Conservation (phyloP, 2,329 filamentous ascomycete species). For the Fusarium coicis region DNA sequence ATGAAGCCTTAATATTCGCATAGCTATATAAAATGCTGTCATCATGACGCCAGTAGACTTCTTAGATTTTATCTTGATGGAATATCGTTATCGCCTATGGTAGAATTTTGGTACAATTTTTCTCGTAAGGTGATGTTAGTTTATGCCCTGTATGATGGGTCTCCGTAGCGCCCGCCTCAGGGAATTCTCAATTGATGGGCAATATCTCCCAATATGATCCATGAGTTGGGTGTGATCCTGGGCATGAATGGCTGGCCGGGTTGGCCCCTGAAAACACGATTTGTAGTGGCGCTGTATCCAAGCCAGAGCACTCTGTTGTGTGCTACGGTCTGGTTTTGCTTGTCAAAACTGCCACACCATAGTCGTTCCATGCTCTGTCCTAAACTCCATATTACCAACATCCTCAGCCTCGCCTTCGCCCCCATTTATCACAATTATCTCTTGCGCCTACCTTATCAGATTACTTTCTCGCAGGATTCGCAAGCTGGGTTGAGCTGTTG, state of each 20-base stretch:
- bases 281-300: background rate
- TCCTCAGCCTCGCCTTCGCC: slow-evolving; percentile 23
- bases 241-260: background rate
- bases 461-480: background rate
- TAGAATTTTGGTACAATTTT: background rate
- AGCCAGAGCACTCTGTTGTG: slow-evolving; percentile 7
- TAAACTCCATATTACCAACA: slow-evolving; percentile 28
- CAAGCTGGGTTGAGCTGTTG: slow-evolving; percentile 9
- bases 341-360: slow-evolving; percentile 28
- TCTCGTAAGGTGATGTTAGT: slow-evolving; percentile 7
- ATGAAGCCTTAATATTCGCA: background rate
- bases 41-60: slow-evolving; percentile 5
- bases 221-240: background rate
- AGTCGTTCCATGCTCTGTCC: slow-evolving; percentile 13
- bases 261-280: slow-evolving; percentile 6
- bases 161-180: slow-evolving; percentile 8
- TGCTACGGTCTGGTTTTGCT: slow-evolving; percentile 19
- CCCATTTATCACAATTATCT: slow-evolving; percentile 4
- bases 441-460: background rate
- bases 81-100: slow-evolving; percentile 11
- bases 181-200: slow-evolving; percentile 16
- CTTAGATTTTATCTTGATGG: slow-evolving; percentile 1
- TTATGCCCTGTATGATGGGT: slow-evolving; percentile 3
- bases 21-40: background rate
- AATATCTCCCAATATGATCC: background rate